phyloP scores from a whole-genome alignment of 140 eudicot species.

The Cichorium intybus region DNA sequence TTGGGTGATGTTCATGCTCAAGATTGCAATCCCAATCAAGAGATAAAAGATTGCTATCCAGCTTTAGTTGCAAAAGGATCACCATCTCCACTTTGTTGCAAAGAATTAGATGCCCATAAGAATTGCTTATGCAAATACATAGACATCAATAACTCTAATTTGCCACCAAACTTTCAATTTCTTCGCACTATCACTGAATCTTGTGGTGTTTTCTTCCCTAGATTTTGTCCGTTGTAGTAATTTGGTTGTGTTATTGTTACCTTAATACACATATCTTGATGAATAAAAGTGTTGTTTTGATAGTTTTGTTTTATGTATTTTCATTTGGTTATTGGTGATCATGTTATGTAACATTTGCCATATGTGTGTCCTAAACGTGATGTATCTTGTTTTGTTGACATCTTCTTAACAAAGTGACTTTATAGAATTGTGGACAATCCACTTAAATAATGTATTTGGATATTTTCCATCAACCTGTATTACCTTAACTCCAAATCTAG shows the following conservation, averaged over 20 bases:
- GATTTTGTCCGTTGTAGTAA: background rate
- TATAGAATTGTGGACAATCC: too few relatives aligned
- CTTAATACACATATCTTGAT: background rate
- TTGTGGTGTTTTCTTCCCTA: background rate
- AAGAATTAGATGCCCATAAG: background rate
- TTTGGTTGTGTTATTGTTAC: background rate
- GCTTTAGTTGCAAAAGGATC: background rate
- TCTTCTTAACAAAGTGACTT: too few relatives aligned
- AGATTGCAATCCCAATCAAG: background rate
- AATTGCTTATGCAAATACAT: constrained; percentile 1
- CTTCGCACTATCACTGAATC: background rate
- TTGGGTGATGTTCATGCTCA: background rate
- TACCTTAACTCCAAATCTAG: too few relatives aligned
- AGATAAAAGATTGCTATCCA: background rate
- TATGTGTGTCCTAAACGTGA: background rate
- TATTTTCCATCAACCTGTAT: too few relatives aligned
- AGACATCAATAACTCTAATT: background rate
- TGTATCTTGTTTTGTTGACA: too few relatives aligned
- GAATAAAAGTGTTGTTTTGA: background rate
- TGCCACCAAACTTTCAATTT: background rate
- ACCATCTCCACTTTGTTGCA: background rate
- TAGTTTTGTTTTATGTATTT: background rate
- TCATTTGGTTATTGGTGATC: background rate
- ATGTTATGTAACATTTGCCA: background rate
- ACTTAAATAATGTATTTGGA: too few relatives aligned